Evolutionary conservation across 169 alveolate species (phyloP), one percentile per base, ranked within the genome.

Genomic region (Plasmodium knowlesi): DNA sequence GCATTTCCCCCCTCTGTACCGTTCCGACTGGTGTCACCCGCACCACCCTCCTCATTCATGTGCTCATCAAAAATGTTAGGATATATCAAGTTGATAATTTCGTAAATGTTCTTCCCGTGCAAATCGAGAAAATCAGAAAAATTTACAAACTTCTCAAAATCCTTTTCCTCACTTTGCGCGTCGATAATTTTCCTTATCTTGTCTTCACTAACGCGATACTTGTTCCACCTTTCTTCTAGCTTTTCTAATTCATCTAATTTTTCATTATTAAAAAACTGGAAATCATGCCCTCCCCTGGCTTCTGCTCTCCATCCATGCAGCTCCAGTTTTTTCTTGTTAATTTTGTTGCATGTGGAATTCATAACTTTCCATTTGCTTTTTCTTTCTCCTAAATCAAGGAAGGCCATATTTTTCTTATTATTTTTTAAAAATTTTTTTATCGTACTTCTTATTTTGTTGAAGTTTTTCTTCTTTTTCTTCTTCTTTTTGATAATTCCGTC

Each of bases 261-360:
- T 41, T 67, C 97, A 32, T 54, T 81, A 85, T 98, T 97, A 92
- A 97, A 98, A 96, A 98, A 98, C 94, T 98, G 98, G 92, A 97
- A 98, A 46, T 96, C 98, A 93, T 98, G 98, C 5, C 99, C 99
- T 3, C 99, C 99, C 32, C 97, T 97, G 1, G 97, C 98, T 37
- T 94, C 92, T 16, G 98, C 98, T 90, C 97, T 97, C 99, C 99
- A 98, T 39, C 99, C 99, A 72, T 92, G 98, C 81, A 97, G 80
- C 53, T 41, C 84, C 82, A 72, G 43, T 83, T 90, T 83, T 71
- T 84, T 80, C 34, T 82, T 89, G 57, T 81, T 80, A 16, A 85
- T 83, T 92, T 95, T 95, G 71, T 91, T 93, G 22, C 83, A 5
- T 71, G 95, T 94, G 14, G 88, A 82, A 22, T 93, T 88, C 82